phyloP scores from a whole-genome alignment of 176 grass and related monocot species.

The Avena insularis region DNA sequence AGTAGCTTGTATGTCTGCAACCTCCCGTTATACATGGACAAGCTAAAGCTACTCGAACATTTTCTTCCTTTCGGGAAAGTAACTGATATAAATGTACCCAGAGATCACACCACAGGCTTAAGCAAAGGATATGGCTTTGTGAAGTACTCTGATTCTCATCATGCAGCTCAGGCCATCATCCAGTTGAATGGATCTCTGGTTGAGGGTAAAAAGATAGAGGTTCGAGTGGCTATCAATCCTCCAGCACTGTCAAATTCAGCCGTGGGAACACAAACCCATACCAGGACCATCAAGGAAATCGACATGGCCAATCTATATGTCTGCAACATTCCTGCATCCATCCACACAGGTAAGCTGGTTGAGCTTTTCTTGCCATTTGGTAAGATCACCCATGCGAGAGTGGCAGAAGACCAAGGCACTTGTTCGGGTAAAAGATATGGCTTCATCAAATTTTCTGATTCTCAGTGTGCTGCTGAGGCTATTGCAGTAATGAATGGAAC shows the following conservation, averaged over 20 bases:
- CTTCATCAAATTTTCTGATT: constrained; percentile 64
- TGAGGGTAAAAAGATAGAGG: constrained; percentile 52
- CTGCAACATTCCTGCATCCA: constrained; percentile 53
- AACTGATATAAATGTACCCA: constrained; percentile 52
- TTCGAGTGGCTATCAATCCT: constrained; percentile 13
- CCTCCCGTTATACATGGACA: constrained; percentile 51
- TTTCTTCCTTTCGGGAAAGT: constrained; percentile 63
- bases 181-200: constrained; percentile 53
- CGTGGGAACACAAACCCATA: constrained; percentile 14
- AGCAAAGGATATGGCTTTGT: constrained; percentile 75
- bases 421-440: constrained; percentile 59
- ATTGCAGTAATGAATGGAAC: constrained; percentile 64
- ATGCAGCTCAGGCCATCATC: constrained; percentile 48
- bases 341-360: constrained; percentile 52
- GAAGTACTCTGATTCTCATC: constrained; percentile 47
- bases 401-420: constrained; percentile 45
- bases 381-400: constrained; percentile 59
- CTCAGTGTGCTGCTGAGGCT: constrained; percentile 53
- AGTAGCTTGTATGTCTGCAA: constrained; percentile 48
- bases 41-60: constrained; percentile 42
- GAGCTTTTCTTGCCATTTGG: constrained; percentile 76
- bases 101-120: constrained; percentile 49
- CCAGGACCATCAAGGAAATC: constrained; percentile 44
- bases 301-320: constrained; percentile 63
- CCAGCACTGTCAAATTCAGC: constrained; percentile 5